Conservation (phyloP, 495 filamentous ascomycete species). For the Talaromyces trachyspermus region DNA sequence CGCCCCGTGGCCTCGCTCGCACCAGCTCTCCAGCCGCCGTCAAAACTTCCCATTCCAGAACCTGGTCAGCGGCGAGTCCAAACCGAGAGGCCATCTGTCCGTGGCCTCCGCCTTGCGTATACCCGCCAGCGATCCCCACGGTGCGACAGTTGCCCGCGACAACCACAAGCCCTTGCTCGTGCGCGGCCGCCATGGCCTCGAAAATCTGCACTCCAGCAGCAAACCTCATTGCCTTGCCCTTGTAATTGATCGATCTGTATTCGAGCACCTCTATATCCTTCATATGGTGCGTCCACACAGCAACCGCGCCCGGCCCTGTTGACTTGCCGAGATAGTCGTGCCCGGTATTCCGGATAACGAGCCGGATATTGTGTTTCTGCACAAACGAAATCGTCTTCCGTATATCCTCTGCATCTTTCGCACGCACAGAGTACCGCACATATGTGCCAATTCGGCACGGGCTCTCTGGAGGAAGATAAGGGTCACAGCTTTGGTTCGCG, state of each 20-base stretch:
- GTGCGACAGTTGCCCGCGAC: slow-evolving; percentile 28
- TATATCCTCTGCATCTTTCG: slow-evolving; percentile 22
- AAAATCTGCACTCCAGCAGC: slow-evolving; percentile 46
- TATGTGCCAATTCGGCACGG: slow-evolving; percentile 53
- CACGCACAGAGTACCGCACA: slow-evolving; percentile 42
- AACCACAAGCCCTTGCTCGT: slow-evolving; percentile 16
- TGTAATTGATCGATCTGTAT: slow-evolving; percentile 31
- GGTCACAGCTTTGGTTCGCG: slow-evolving; percentile 45
- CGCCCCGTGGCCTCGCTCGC: slow-evolving; percentile 44
- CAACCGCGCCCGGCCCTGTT: slow-evolving; percentile 46
- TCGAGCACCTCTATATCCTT: slow-evolving; percentile 15
- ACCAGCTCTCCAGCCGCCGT: slow-evolving; percentile 29
- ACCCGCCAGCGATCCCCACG: slow-evolving; percentile 46
- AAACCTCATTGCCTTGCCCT: slow-evolving; percentile 44
- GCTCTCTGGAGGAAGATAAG: slow-evolving; percentile 38
- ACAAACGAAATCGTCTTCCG: slow-evolving; percentile 37
- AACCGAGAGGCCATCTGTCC: slow-evolving; percentile 41
- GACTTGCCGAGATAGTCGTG: slow-evolving; percentile 50
- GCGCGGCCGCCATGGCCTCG: slow-evolving; percentile 41
- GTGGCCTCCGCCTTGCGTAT: slow-evolving; percentile 55
- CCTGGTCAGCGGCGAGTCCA: slow-evolving; percentile 57
- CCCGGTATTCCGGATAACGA: slow-evolving; percentile 60
- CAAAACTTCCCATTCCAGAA: slow-evolving; percentile 57
- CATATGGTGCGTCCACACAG: slow-evolving; percentile 50
- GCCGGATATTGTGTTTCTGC: slow-evolving; percentile 45